These are phyloP conservation scores for Jamesozyma piceae DNA, from an alignment of 805 yeast species.

Conservation along the genomic window DNA sequence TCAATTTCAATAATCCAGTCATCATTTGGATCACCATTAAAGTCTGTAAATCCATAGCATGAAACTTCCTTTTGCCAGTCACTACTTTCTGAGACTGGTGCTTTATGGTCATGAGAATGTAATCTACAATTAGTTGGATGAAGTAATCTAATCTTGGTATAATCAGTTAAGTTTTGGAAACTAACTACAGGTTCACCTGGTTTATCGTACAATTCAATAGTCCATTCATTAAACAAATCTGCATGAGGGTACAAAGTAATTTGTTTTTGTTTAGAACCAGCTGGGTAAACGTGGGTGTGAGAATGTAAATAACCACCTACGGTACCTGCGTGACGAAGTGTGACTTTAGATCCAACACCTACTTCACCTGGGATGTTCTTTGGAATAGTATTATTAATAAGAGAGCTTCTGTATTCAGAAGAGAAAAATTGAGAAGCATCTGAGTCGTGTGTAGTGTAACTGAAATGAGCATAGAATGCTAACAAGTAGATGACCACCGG, in stretches of 20 bases:
- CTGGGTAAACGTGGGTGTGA: constrained; percentile 57
- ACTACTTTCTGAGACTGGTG: constrained; percentile 57
- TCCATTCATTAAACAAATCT: constrained; percentile 66
- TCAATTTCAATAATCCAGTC: constrained; percentile 74
- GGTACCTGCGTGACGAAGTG: constrained; percentile 61
- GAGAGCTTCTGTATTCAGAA: constrained; percentile 58
- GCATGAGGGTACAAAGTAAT: constrained; percentile 70
- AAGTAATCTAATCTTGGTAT: constrained; percentile 59
- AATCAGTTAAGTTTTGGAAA: constrained; percentile 56
- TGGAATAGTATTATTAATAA: constrained; percentile 55
- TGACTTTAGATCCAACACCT: constrained; percentile 61
- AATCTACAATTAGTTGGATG: constrained; percentile 55
- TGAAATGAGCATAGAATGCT: constrained; percentile 59
- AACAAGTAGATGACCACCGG: constrained; percentile 48
- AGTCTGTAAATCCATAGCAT: constrained; percentile 68
- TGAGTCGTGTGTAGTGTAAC: constrained; percentile 48
- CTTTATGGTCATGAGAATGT: constrained; percentile 81
- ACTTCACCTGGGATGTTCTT: constrained; percentile 50
- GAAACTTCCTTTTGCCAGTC: constrained; percentile 85
- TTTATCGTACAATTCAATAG: constrained; percentile 57
- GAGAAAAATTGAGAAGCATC: constrained; percentile 65
- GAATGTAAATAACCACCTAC: constrained; percentile 79
- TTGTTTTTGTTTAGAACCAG: constrained; percentile 81
- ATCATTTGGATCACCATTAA: constrained; percentile 77
- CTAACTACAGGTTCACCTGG: constrained; percentile 44